phyloP scores from a whole-genome alignment of 208 protist species.

The Leishmania major region DNA sequence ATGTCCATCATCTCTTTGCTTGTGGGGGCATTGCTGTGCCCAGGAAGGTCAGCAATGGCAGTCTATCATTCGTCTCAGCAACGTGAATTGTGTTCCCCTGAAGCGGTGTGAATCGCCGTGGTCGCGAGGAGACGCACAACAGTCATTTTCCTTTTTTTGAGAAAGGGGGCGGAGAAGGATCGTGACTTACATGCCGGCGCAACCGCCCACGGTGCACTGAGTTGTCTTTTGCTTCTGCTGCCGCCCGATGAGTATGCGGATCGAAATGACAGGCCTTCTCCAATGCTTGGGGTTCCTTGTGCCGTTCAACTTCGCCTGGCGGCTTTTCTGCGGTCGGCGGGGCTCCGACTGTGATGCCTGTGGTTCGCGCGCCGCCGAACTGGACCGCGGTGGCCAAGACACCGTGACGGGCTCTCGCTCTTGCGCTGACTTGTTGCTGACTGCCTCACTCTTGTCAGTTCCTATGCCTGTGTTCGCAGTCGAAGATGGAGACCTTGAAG shows the following conservation, averaged over 20 bases:
- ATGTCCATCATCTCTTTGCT: not conserved
- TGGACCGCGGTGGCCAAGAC: not conserved
- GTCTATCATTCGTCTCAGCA: not conserved
- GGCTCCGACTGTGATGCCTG: not conserved
- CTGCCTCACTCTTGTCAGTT: not conserved
- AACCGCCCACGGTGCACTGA: slow-evolving; percentile 14
- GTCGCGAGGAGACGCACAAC: not conserved
- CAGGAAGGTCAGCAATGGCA: not conserved
- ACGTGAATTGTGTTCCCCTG: not conserved
- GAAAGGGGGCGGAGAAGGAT: not conserved
- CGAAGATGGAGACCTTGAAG: not conserved
- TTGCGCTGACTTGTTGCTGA: not conserved
- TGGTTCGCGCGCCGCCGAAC: not conserved
- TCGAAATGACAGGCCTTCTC: not conserved
- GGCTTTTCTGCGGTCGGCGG: not conserved
- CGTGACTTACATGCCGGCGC: slow-evolving; percentile 3
- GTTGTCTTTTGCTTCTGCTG: slow-evolving; percentile 15
- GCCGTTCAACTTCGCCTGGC: not conserved
- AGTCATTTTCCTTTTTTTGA: not conserved
- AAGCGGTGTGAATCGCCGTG: not conserved
- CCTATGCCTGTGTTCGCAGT: not conserved
- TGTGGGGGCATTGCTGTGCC: not conserved
- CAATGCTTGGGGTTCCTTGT: not conserved
- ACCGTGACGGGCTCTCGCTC: not conserved
- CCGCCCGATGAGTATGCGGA: not conserved